phyloP scores from a whole-genome alignment of 1,139 yeast genomes.

The Trichomonascaceae sp. region DNA sequence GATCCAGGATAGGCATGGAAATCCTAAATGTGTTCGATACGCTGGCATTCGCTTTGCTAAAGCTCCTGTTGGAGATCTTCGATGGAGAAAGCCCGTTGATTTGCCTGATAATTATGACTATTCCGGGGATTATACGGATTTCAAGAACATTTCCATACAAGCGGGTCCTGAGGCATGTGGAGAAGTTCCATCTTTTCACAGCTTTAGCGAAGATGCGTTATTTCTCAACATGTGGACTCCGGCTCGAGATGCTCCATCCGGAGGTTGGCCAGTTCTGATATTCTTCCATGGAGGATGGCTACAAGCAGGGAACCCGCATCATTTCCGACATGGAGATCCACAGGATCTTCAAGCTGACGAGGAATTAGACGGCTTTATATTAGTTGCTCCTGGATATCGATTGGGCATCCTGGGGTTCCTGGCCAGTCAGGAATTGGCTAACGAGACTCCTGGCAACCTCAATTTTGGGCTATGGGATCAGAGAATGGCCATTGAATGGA shows the following conservation, averaged over 20 bases:
- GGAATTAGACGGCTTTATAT: conserved; percentile 30
- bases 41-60: conserved; percentile 24
- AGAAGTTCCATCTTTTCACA: conserved; percentile 22
- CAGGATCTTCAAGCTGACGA: conserved; percentile 25
- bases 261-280: conserved; percentile 39
- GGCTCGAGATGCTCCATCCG: conserved; percentile 30
- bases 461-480: conserved; percentile 44
- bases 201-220: conserved; percentile 35
- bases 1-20: conserved; percentile 3
- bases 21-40: conserved; percentile 16
- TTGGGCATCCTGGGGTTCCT: conserved; percentile 39
- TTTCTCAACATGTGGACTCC: conserved; percentile 40
- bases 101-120: conserved; percentile 33
- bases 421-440: conserved; percentile 28
- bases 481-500: conserved; percentile 32
- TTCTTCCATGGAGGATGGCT: conserved; percentile 41
- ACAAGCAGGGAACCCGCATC: conserved; percentile 35
- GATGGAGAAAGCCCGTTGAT: conserved; percentile 29
- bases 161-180: conserved; percentile 25
- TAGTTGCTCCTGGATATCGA: conserved; percentile 39
- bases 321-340: conserved; percentile 27
- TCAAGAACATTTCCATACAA: conserved; percentile 35
- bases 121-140: conserved; percentile 32
- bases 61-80: conserved; percentile 25
- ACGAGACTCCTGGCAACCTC: conserved; percentile 27